These are phyloP conservation scores for Rhodotorula sp. DNA, from an alignment of 1,284 basidiomycete genomes.

Conservation along the genomic window DNA sequence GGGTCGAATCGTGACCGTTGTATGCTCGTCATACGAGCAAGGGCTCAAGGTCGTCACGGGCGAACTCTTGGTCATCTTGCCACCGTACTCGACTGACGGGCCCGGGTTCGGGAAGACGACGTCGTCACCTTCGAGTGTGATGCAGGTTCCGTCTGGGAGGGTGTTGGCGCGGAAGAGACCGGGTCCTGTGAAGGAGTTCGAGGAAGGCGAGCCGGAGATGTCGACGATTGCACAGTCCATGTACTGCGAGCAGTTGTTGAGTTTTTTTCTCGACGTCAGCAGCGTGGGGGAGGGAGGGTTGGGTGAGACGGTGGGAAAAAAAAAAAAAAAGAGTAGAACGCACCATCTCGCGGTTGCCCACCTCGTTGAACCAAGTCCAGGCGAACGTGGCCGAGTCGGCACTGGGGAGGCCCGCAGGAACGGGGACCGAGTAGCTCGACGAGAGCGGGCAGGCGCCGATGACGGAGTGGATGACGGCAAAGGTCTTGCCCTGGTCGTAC, in stretches of 20 bases:
- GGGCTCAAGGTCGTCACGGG: slow-evolving; percentile 12
- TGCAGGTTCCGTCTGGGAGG: slow-evolving; percentile 45
- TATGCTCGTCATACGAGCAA: slow-evolving; percentile 22
- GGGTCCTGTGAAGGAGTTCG: slow-evolving; percentile 45
- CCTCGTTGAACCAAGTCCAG: slow-evolving; percentile 52
- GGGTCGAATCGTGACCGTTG: slow-evolving; percentile 28
- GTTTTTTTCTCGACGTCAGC: neutral
- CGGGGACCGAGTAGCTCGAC: slow-evolving; percentile 43
- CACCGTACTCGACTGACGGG: slow-evolving; percentile 43
- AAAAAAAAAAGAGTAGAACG: neutral
- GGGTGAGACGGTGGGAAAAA: neutral
- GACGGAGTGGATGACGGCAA: slow-evolving; percentile 49
- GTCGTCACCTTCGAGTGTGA: slow-evolving; percentile 44
- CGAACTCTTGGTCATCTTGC: slow-evolving; percentile 9
- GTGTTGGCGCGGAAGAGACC: slow-evolving; percentile 51
- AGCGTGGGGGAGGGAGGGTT: no score
- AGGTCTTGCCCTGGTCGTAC: slow-evolving; percentile 51
- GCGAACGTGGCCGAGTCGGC: slow-evolving; percentile 50
- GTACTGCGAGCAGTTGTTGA: slow-evolving; percentile 42
- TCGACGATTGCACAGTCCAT: slow-evolving; percentile 52
- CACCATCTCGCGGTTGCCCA: slow-evolving; percentile 21
- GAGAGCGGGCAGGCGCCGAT: slow-evolving; percentile 50
- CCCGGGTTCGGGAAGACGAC: slow-evolving; percentile 49
- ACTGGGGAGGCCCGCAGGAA: slow-evolving; percentile 48
- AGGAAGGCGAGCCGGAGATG: slow-evolving; percentile 41